These are phyloP conservation scores for Xylaria multiplex DNA, from an alignment of 2,329 filamentous ascomycete genomes.

Conservation along the genomic window DNA sequence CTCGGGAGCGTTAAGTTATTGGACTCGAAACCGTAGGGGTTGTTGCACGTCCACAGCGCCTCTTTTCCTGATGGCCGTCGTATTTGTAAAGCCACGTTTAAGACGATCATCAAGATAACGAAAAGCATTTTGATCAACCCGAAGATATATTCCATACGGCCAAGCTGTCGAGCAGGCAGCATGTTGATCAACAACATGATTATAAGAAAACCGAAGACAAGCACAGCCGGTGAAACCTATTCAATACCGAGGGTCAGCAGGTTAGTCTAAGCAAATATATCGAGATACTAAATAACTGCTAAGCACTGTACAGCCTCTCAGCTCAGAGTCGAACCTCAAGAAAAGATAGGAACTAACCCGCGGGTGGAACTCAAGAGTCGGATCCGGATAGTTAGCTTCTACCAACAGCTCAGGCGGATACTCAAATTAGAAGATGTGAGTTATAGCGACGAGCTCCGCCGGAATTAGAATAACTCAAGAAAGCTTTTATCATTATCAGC, in stretches of 20 bases:
- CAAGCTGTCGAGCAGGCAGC: constrained; percentile 19
- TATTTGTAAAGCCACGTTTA: constrained; percentile 52
- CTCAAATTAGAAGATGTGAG: constrained; percentile 20
- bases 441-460: constrained; percentile 20
- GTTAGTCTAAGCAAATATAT: no score
- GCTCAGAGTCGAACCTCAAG: neutral
- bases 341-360: neutral
- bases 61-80: constrained; percentile 42
- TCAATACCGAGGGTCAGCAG: neutral
- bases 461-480: constrained; percentile 22
- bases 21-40: constrained; percentile 48
- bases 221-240: constrained; percentile 15
- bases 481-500: constrained; percentile 15
- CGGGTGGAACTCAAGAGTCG: constrained; percentile 37
- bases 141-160: constrained; percentile 21
- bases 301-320: neutral
- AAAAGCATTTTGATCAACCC: constrained; percentile 22
- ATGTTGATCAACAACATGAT: constrained; percentile 25
- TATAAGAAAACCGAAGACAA: constrained; percentile 20
- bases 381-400: constrained; percentile 48
- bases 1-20: constrained; percentile 44
- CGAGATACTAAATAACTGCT: neutral
- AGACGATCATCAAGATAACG: constrained; percentile 18
- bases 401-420: constrained; percentile 14
- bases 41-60: constrained; percentile 50